Conservation (phyloP, 208 protist species). For the Crithidia fasciculata region DNA sequence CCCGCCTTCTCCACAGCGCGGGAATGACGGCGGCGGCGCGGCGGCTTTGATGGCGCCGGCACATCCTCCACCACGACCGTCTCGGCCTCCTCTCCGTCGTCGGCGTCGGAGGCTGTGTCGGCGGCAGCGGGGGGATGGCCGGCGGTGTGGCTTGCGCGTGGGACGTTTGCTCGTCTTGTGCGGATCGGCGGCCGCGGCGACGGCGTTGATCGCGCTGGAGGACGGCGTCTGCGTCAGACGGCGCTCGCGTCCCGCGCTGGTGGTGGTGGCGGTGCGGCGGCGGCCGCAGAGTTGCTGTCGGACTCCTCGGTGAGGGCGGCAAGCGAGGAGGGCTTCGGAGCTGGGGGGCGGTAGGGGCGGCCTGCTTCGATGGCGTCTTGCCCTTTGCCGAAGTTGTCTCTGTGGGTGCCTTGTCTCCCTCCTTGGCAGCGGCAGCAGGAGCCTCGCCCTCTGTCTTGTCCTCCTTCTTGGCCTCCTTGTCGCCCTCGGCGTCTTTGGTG, state of each 20-base stretch:
- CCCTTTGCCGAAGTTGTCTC: background rate
- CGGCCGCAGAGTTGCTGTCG: conserved; percentile 7
- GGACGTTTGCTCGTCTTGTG: conserved; percentile 3
- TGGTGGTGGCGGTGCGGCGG: background rate
- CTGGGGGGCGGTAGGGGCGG: background rate
- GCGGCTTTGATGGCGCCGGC: background rate
- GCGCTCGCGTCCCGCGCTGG: background rate
- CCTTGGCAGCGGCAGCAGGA: background rate
- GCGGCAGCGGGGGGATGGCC: background rate
- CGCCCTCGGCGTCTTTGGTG: background rate
- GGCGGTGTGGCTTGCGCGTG: background rate
- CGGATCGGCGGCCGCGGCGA: background rate
- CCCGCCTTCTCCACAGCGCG: conserved; percentile 2
- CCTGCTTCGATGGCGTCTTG: background rate
- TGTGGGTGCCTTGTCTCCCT: background rate
- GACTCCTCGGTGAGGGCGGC: conserved; percentile 12
- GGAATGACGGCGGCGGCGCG: conserved; percentile 16
- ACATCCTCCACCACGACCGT: background rate
- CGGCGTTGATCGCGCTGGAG: background rate
- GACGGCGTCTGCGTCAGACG: background rate
- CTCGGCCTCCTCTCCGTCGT: conserved; percentile 9
- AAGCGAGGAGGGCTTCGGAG: conserved; percentile 11
- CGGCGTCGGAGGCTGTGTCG: background rate
- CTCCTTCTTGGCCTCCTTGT: background rate
- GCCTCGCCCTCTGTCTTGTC: background rate